These are phyloP conservation scores for Lasiodiplodia hormozganensis DNA, from an alignment of 2,329 filamentous ascomycete genomes.

Conservation along the genomic window DNA sequence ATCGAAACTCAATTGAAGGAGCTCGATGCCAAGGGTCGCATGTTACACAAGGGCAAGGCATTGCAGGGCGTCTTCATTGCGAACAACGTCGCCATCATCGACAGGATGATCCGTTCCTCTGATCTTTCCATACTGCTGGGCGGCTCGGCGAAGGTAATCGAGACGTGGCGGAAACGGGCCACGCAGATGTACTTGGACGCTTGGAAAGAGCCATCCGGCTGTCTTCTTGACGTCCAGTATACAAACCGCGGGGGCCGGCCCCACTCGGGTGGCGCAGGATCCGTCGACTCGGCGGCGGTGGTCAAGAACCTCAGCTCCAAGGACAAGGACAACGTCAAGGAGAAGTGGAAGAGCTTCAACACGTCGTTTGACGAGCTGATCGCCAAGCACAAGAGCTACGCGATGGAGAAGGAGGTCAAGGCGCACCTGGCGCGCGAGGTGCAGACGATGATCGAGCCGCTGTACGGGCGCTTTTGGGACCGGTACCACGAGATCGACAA, in stretches of 20 bases:
- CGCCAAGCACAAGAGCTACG: slow-evolving; percentile 78
- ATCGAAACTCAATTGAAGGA: slow-evolving; percentile 80
- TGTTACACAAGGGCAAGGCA: slow-evolving; percentile 77
- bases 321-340: slow-evolving; percentile 95
- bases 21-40: slow-evolving; percentile 75
- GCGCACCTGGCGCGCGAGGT: slow-evolving; percentile 82
- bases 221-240: slow-evolving; percentile 88
- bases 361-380: slow-evolving; percentile 88
- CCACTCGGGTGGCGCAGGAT: slow-evolving; percentile 57
- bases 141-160: slow-evolving; percentile 70
- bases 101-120: slow-evolving; percentile 82
- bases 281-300: slow-evolving; percentile 78
- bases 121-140: slow-evolving; percentile 76
- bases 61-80: slow-evolving; percentile 87
- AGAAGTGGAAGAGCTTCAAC: slow-evolving; percentile 95
- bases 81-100: slow-evolving; percentile 84
- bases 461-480: slow-evolving; percentile 96
- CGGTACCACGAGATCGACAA: slow-evolving; percentile 97
- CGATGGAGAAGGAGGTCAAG: slow-evolving; percentile 91
- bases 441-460: slow-evolving; percentile 87
- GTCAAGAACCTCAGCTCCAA: slow-evolving; percentile 85
- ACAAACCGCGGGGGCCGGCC: slow-evolving; percentile 79
- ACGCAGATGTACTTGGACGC: slow-evolving; percentile 81
- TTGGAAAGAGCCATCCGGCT: slow-evolving; percentile 85
- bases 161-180: slow-evolving; percentile 87